A percentile compares a stretch with the other conserved stretches of the same genome.
phyloP scores from a whole-genome alignment of 805 yeast genomes.

The Cyberlindnera lachancei region DNA sequence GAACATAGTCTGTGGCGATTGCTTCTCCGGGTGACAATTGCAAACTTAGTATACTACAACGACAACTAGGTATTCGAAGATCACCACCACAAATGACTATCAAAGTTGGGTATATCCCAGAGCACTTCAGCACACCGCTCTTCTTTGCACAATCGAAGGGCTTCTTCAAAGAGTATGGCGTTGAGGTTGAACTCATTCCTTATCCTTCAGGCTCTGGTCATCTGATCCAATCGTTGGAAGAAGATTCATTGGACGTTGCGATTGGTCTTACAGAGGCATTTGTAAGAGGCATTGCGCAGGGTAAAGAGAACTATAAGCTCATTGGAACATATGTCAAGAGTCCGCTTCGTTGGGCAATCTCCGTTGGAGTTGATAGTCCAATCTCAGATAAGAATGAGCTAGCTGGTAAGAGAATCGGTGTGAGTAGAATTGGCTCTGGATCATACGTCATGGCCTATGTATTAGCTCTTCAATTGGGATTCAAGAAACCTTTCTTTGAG shows the following conservation, averaged over 20 bases:
- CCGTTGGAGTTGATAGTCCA: slow-evolving; percentile 66
- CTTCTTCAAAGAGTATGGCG: slow-evolving; percentile 39
- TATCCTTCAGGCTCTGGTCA: slow-evolving; percentile 88
- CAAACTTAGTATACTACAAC: no score
- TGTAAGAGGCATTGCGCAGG: slow-evolving; percentile 68
- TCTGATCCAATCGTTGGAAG: slow-evolving; percentile 63
- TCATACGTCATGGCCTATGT: slow-evolving; percentile 89
- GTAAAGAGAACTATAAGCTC: slow-evolving; percentile 43
- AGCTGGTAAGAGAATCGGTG: slow-evolving; percentile 61
- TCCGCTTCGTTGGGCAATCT: slow-evolving; percentile 86
- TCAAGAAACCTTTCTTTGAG: slow-evolving; percentile 42
- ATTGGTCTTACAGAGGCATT: slow-evolving; percentile 91
- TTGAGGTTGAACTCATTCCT: slow-evolving; percentile 55
- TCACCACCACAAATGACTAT: no score
- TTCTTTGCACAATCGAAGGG: slow-evolving; percentile 61
- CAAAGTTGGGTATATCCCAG: slow-evolving; percentile 80
- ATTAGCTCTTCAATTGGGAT: slow-evolving; percentile 53
- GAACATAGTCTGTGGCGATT: no score
- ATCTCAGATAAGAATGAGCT: slow-evolving; percentile 45
- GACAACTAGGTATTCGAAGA: no score
- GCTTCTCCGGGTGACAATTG: no score
- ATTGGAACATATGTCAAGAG: slow-evolving; percentile 80
- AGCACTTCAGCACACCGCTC: slow-evolving; percentile 86
- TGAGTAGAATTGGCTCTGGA: slow-evolving; percentile 85
- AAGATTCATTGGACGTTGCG: slow-evolving; percentile 64